Evolutionary conservation across 208 protist genomes (phyloP).

Genomic region (Leishmania aethiopica): DNA sequence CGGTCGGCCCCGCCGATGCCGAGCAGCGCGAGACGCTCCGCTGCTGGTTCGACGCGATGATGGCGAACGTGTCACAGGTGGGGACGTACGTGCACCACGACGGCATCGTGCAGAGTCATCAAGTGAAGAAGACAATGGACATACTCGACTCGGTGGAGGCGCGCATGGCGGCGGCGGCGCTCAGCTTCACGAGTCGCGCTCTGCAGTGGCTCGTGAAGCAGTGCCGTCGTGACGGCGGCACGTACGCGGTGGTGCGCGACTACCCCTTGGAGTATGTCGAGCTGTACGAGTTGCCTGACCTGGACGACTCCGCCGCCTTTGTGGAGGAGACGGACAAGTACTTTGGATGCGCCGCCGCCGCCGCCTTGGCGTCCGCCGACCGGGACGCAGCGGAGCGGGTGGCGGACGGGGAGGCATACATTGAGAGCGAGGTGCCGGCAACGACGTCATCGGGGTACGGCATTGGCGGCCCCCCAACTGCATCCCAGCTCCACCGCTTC

Average conservation of each 20-base stretch:
- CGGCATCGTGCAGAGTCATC: constrained; percentile 75
- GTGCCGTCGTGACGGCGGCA: constrained; percentile 63
- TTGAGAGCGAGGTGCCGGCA: not conserved
- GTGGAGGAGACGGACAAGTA: constrained; percentile 26
- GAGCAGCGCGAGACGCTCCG: constrained; percentile 64
- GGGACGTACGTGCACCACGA: constrained; percentile 81
- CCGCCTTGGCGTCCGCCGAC: not conserved
- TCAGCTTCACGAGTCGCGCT: constrained; percentile 80
- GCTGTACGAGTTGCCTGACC: constrained; percentile 65
- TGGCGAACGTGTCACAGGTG: constrained; percentile 80
- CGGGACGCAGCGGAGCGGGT: not conserved
- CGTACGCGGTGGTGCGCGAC: constrained; percentile 67
- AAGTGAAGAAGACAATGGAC: constrained; percentile 73
- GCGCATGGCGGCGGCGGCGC: constrained; percentile 71
- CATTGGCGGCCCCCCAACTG: constrained; percentile 1
- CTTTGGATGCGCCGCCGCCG: constrained; percentile 5
- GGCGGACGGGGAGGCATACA: not conserved
- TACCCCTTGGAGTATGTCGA: constrained; percentile 59
- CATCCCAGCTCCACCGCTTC: constrained; percentile 24
- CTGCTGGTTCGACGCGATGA: constrained; percentile 85
- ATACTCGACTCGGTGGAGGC: constrained; percentile 66
- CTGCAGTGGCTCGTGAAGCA: constrained; percentile 76
- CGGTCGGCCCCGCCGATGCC: constrained; percentile 12
- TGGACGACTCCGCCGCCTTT: constrained; percentile 28
- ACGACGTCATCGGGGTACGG: constrained; percentile 6